These are phyloP conservation scores for Exophiala lecanii-corni DNA, from an alignment of 2,329 filamentous ascomycete genomes.

Conservation along the genomic window DNA sequence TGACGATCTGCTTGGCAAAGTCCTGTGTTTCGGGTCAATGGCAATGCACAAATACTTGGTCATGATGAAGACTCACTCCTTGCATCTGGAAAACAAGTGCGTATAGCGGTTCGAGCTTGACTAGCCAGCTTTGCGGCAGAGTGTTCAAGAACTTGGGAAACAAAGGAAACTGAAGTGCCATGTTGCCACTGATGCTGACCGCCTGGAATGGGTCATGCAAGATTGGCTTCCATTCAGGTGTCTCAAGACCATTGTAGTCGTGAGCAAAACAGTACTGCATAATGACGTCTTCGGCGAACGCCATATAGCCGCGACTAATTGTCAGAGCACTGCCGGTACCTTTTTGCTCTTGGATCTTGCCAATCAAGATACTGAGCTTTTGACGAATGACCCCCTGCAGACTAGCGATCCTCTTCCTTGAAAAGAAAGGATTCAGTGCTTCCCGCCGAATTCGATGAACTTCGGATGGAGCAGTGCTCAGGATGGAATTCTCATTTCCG, in stretches of 20 bases:
- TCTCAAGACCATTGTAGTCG: slow-evolving; percentile 22
- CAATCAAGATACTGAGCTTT: slow-evolving; percentile 23
- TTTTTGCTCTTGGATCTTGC: slow-evolving; percentile 22
- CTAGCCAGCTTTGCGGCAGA: slow-evolving; percentile 3
- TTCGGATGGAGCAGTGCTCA: slow-evolving; percentile 18
- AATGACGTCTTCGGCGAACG: slow-evolving; percentile 30
- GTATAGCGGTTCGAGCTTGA: slow-evolving; percentile 9
- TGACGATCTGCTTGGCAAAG: slow-evolving; percentile 1
- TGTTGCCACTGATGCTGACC: slow-evolving; percentile 1
- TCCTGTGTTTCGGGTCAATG: neutral
- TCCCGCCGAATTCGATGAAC: slow-evolving; percentile 22
- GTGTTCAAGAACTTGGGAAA: slow-evolving; percentile 3
- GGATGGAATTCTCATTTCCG: slow-evolving; percentile 10
- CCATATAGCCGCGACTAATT: slow-evolving; percentile 18
- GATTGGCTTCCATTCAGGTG: slow-evolving; percentile 1
- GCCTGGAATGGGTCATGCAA: slow-evolving; percentile 1
- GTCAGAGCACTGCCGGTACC: slow-evolving; percentile 7
- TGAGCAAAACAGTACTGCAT: slow-evolving; percentile 29
- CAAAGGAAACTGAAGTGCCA: slow-evolving; percentile 6
- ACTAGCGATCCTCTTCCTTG: slow-evolving; percentile 8
- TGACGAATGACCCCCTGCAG: slow-evolving; percentile 26
- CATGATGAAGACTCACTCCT: neutral
- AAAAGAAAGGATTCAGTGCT: slow-evolving; percentile 24
- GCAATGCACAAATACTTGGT: neutral
- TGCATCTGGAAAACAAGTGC: slow-evolving; percentile 5